phyloP scores from a whole-genome alignment of 495 filamentous ascomycete species.

The Penicillium flavigenum region DNA sequence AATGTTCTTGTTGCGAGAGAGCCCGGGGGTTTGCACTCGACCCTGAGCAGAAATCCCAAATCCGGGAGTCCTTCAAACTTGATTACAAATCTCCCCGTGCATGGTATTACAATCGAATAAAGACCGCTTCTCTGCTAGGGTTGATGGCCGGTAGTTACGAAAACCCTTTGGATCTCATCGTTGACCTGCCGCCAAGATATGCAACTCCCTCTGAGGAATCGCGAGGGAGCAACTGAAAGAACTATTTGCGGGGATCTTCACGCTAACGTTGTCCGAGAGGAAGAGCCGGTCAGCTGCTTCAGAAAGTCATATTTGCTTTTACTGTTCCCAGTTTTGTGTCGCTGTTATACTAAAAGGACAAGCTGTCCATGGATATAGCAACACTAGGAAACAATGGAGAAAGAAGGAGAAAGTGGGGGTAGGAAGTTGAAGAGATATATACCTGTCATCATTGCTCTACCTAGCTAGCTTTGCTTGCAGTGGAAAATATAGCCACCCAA shows the following conservation, averaged over 20 bases:
- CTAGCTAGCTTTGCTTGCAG: slow-evolving; percentile 3
- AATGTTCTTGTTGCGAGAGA: slow-evolving; percentile 11
- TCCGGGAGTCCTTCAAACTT: background rate
- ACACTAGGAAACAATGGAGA: background rate
- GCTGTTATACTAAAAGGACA: slow-evolving; percentile 1
- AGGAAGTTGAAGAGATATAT: background rate
- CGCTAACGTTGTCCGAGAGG: background rate
- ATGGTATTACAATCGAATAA: background rate
- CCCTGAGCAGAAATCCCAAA: background rate
- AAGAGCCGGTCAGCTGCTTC: background rate
- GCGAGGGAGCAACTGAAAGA: background rate
- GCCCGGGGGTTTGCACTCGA: slow-evolving; percentile 3
- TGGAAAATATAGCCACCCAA: too few relatives aligned
- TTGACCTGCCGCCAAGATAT: slow-evolving; percentile 5
- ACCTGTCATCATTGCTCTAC: slow-evolving; percentile 2
- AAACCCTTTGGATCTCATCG: slow-evolving; percentile 12
- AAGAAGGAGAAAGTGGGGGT: background rate
- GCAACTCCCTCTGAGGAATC: slow-evolving; percentile 1
- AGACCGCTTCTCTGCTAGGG: slow-evolving; percentile 4
- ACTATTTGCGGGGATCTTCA: background rate
- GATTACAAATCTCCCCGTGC: background rate
- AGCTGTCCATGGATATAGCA: background rate
- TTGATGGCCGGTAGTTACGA: slow-evolving; percentile 4
- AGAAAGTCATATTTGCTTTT: background rate
- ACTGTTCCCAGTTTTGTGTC: background rate